phyloP scores from a whole-genome alignment of 106 monocot species.

The Dioscorea zingiberensis region DNA sequence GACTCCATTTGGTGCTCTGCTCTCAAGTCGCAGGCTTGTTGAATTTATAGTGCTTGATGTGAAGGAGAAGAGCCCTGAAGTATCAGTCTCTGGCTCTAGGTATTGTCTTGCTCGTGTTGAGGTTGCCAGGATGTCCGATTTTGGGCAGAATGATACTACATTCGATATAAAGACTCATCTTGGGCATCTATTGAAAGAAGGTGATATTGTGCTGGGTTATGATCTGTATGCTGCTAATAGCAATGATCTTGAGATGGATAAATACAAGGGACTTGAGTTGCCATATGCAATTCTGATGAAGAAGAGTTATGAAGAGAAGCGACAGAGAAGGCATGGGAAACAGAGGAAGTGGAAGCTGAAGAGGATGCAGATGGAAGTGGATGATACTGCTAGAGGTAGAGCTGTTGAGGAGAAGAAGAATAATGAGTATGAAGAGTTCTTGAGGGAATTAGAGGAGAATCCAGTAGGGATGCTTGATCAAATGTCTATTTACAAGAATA shows the following conservation, averaged over 20 bases:
- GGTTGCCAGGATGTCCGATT: constrained; percentile 75
- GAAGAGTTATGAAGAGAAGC: constrained; percentile 82
- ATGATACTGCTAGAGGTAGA: constrained; percentile 22
- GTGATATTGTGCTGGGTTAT: constrained; percentile 78
- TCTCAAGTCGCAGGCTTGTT: constrained; percentile 50
- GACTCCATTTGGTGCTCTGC: constrained; percentile 32
- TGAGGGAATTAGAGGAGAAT: constrained; percentile 75
- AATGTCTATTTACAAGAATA: constrained; percentile 64
- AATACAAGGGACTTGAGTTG: constrained; percentile 45
- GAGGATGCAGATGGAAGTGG: constrained; percentile 60
- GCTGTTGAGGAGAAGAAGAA: constrained; percentile 60
- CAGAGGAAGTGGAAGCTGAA: constrained; percentile 73
- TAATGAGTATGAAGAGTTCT: constrained; percentile 65
- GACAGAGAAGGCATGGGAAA: constrained; percentile 38
- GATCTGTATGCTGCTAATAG: constrained; percentile 70
- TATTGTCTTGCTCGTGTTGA: constrained; percentile 51
- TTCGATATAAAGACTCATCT: constrained; percentile 69
- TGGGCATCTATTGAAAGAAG: constrained; percentile 65
- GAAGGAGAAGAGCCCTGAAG: constrained; percentile 27
- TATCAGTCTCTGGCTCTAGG: constrained; percentile 39
- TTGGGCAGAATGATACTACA: constrained; percentile 48
- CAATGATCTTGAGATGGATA: constrained; percentile 64
- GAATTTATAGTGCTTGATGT: constrained; percentile 53
- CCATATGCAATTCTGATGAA: constrained; percentile 61
- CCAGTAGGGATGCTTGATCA: constrained; percentile 54